Conservation (phyloP, 2,329 filamentous ascomycete genomes). For the Beauveria sp. region DNA sequence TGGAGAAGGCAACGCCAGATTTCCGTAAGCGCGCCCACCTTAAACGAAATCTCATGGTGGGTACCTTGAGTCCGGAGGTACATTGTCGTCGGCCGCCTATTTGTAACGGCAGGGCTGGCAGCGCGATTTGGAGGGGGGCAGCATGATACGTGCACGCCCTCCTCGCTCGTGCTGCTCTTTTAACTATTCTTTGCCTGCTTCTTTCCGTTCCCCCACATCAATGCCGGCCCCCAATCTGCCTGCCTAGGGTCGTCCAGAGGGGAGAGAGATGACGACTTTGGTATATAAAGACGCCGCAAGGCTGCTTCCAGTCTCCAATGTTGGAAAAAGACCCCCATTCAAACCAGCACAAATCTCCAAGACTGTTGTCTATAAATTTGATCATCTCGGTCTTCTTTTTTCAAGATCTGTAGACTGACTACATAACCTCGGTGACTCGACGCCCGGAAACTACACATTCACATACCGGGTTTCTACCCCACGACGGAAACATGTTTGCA, state of each 20-base stretch:
- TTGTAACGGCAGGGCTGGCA: not conserved
- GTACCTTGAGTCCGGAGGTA: not conserved
- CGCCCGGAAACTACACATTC: not conserved
- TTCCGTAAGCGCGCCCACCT: not conserved
- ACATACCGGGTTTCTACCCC: not conserved
- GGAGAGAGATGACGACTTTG: not conserved
- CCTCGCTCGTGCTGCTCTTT: not conserved
- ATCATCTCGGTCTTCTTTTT: not conserved
- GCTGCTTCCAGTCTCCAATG: slow-evolving; percentile 1
- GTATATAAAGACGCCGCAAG: slow-evolving; percentile 8
- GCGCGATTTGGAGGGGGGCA: not conserved
- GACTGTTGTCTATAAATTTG: not conserved
- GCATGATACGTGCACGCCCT: not conserved
- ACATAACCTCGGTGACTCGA: not conserved
- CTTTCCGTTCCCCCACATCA: slow-evolving; percentile 4
- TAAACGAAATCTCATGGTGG: not conserved
- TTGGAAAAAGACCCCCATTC: not conserved
- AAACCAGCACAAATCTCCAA: not conserved
- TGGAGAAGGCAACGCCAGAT: not conserved
- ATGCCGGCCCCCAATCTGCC: slow-evolving; percentile 7
- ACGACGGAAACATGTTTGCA: slow-evolving; percentile 23
- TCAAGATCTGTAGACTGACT: not conserved
- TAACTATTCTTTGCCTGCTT: not conserved
- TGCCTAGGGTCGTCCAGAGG: slow-evolving; percentile 1
- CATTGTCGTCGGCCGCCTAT: not conserved